Evolutionary conservation across 768 basidiomycete genomes (phyloP), one percentile per base, ranked within the genome.

Genomic region (Zangia roseola): DNA sequence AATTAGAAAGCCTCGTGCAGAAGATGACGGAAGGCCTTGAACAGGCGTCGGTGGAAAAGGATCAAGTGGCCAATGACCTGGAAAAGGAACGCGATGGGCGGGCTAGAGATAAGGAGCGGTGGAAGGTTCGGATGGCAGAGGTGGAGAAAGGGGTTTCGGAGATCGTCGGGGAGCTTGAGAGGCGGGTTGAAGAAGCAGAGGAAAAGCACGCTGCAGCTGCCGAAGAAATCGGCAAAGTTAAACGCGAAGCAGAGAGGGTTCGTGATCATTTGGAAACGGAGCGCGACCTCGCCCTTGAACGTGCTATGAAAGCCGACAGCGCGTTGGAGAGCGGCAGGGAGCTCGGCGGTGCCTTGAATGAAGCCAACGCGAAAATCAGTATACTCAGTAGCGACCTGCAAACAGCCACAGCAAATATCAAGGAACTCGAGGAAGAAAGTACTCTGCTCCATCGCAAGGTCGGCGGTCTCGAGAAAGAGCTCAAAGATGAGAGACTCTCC

Each of bases 41-140:
- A 5, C 75, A 73, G n/a, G 71, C 67, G 25, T 64, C 69, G 39
- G 62, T 58, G 13, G 79, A 80, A 55, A 80, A 77, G 56, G 74
- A 75, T 19, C 73, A 71, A 17, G 49, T 73, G 9, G 71, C 75
- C 55, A 68, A 68, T 45, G 75, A 71, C 13, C 66, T 88, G 1
- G 74, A 79, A 40, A 70, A 67, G 33, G 87, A 89, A 63, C 76
- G 63, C 47, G 70, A 66, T 19, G 85, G 79, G 40, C 74, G 88
- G n/a, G 68, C 74, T 12, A 73, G 74, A 43, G 87, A 90, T 60
- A 86, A 84, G 52, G 81, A 83, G 24, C 69, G 81, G 37, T 91
- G 84, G 83, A 81, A 79, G 56, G 80, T 78, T 43, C 75, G 85
- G 38, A 87, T 91, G 81, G 57, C 54, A 9, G 87, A 88, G 50